Percentiles rank a stretch among this genome's conserved stretches.
phyloP scores from a whole-genome alignment of 2,329 filamentous ascomycete genomes.

The Neofusicoccum parvum region DNA sequence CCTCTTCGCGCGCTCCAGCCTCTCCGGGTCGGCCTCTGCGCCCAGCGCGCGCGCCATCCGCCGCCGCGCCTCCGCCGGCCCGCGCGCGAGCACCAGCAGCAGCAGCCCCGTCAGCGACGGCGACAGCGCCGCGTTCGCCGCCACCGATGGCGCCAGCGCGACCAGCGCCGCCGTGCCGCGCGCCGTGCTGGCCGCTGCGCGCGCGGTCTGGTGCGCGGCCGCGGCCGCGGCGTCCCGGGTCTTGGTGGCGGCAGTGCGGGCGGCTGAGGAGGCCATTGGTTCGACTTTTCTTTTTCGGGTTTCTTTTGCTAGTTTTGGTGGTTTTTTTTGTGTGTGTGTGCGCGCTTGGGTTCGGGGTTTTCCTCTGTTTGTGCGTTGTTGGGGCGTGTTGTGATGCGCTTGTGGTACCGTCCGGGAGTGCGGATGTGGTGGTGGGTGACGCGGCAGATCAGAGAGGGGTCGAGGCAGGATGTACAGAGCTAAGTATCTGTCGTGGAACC shows the following conservation, averaged over 20 bases:
- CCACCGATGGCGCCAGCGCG: neutral
- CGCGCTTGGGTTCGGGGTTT: no score
- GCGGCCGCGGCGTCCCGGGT: neutral
- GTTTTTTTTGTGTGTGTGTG: neutral
- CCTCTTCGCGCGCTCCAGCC: constrained; percentile 25
- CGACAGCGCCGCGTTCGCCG: constrained; percentile 1
- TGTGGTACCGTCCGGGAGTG: no score
- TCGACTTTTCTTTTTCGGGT: neutral
- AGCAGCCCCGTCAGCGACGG: constrained; percentile 10
- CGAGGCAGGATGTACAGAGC: no score
- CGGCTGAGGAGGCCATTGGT: neutral
- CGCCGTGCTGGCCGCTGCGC: no score
- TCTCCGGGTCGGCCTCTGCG: neutral
- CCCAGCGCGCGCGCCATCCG: neutral
- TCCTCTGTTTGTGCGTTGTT: no score
- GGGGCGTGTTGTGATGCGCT: no score
- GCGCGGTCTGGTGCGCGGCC: neutral
- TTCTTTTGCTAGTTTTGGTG: neutral
- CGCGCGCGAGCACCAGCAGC: constrained; percentile 7
- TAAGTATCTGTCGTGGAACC: no score
- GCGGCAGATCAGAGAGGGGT: no score
- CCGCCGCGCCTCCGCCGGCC: neutral
- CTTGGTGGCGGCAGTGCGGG: neutral
- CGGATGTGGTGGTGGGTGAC: no score
- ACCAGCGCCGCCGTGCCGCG: no score